Conservation (phyloP, 805 yeast genomes). For the Candida schatavii region DNA sequence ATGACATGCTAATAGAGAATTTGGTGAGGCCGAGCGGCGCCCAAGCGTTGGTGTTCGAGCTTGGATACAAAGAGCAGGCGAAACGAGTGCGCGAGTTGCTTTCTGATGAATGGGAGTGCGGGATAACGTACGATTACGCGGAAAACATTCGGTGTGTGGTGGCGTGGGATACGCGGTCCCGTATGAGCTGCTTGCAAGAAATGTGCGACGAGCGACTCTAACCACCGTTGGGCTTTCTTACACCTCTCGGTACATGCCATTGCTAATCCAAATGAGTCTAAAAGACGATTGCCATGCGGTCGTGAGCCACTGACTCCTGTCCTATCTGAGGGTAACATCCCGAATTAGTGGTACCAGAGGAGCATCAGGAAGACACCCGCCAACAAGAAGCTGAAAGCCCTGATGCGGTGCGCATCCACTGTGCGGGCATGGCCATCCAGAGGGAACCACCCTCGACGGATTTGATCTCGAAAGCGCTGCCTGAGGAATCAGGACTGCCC, state of each 20-base stretch:
- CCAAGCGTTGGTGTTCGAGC: constrained; percentile 68
- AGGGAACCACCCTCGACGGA: too few relatives aligned
- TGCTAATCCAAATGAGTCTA: too few relatives aligned
- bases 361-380: too few relatives aligned
- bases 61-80: constrained; percentile 65
- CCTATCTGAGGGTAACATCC: too few relatives aligned
- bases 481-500: too few relatives aligned
- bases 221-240: too few relatives aligned
- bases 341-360: too few relatives aligned
- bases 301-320: neutral
- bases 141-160: constrained; percentile 57
- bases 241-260: too few relatives aligned
- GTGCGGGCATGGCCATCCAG: too few relatives aligned
- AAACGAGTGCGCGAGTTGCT: constrained; percentile 25
- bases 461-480: too few relatives aligned
- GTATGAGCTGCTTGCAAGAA: constrained; percentile 11
- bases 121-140: constrained; percentile 48
- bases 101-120: constrained; percentile 46
- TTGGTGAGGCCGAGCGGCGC: constrained; percentile 44
- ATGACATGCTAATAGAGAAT: constrained; percentile 48
- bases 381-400: too few relatives aligned
- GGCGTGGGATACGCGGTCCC: constrained; percentile 48
- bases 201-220: constrained; percentile 6
- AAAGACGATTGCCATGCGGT: neutral
- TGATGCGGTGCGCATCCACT: too few relatives aligned